Conservation (phyloP, 768 basidiomycete genomes). For the Mycena latifolia region DNA sequence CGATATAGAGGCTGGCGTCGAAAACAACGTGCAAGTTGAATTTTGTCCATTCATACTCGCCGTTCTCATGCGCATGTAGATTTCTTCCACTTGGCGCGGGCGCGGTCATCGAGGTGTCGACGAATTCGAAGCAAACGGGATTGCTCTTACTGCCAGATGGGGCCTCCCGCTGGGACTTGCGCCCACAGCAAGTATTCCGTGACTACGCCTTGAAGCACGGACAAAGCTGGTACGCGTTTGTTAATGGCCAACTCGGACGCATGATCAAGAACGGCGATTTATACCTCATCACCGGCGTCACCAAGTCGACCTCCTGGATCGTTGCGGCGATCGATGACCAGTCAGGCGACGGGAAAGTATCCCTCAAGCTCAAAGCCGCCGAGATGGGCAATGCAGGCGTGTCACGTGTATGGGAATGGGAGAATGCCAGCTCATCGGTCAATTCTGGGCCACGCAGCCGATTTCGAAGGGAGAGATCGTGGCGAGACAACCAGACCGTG, state of each 20-base stretch:
- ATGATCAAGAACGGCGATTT: constrained; percentile 16
- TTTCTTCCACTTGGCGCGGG: background rate
- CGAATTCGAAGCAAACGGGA: constrained; percentile 14
- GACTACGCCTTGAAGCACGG: constrained; percentile 25
- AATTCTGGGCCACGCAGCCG: constrained; percentile 2
- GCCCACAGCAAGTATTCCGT: background rate
- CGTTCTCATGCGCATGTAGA: background rate
- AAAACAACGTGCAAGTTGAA: background rate
- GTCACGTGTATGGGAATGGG: constrained; percentile 22
- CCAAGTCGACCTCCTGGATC: constrained; percentile 15
- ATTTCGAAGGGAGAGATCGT: background rate
- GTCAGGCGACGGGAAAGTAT: constrained; percentile 1
- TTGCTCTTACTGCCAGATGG: constrained; percentile 30
- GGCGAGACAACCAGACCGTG: constrained; percentile 27
- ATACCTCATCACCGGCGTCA: constrained; percentile 23
- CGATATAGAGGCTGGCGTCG: background rate
- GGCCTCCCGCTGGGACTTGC: constrained; percentile 15
- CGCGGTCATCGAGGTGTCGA: constrained; percentile 14
- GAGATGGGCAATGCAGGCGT: background rate
- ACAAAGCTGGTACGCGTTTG: constrained; percentile 29
- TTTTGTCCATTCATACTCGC: background rate
- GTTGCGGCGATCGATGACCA: constrained; percentile 14
- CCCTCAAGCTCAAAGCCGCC: constrained; percentile 25
- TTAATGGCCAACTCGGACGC: constrained; percentile 11
- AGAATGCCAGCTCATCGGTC: constrained; percentile 7